These are phyloP conservation scores for Ophiostoma sp. DNA, from an alignment of 2,329 filamentous ascomycete species.

Conservation along the genomic window DNA sequence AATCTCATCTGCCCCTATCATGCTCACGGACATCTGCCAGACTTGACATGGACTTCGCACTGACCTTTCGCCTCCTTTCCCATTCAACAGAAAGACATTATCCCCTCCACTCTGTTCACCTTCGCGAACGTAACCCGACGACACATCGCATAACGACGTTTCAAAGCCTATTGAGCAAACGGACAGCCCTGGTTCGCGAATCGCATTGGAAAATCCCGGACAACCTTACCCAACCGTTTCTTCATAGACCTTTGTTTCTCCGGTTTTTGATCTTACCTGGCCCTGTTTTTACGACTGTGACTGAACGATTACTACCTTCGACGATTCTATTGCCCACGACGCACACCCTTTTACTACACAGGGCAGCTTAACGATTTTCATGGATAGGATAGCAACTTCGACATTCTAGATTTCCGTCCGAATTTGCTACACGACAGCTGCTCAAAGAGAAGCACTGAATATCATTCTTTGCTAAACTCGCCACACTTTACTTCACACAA, in stretches of 20 bases:
- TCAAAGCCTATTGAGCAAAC: conserved; percentile 29
- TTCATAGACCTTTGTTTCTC: neutral
- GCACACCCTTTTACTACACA: neutral
- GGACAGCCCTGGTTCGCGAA: conserved; percentile 18
- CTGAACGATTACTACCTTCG: conserved; percentile 21
- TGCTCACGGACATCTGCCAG: neutral
- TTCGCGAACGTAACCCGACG: neutral
- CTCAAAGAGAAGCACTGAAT: neutral
- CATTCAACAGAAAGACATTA: neutral
- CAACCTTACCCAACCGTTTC: neutral
- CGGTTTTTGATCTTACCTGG: neutral
- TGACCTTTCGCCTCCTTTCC: conserved; percentile 23
- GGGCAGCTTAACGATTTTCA: conserved; percentile 15
- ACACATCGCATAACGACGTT: conserved; percentile 35
- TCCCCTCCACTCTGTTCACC: neutral
- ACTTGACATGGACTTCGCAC: conserved; percentile 22
- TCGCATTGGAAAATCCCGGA: neutral
- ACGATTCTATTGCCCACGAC: neutral
- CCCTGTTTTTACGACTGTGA: neutral
- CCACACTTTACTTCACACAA: neutral
- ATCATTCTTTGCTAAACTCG: neutral
- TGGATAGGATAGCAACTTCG: conserved; percentile 27
- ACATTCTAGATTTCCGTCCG: conserved; percentile 3
- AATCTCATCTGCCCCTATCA: conserved; percentile 23
- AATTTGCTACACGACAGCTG: neutral